Base-by-base conservation (phyloP, 1,284 basidiomycete genomes). In the Naganishia liquefaciens region DNA sequence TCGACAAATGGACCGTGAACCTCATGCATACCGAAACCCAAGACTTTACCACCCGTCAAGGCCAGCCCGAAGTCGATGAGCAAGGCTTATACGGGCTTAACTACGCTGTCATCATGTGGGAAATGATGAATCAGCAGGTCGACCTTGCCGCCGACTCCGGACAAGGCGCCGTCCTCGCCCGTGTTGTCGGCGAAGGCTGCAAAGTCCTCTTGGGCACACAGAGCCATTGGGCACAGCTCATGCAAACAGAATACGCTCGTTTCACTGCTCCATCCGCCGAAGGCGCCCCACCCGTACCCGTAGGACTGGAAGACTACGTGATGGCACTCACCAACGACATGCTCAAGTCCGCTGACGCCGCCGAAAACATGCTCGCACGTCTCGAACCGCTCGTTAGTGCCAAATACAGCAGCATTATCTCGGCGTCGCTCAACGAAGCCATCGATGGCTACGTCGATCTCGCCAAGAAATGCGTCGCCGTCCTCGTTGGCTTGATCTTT, bases 311-410 rank as follows among this genome's bases (percentile, higher is more conserved):
- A 66, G 95, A 98, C 80, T 99, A 99, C 79, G 87, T 90, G 74
- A 94, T 99, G 73, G 94, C 94, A 21, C 85, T 99, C n/a, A 94
- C 94, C 57, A 99, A 99, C 80, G 95, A 99, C 80, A 93, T 97
- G 79, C 88, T 99, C 80, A 95, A 94, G 78, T 90, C 88, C 4
- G 96, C 96, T 11, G 94, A 99, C 76, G 94, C 90, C 74, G 87
- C 89, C 11, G 95, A 99, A 80, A 85, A 87, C 1, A 83, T 99
- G 5, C 87, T 90, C 39, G 85, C 84, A 10, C 87, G 94, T 50
- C 82, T 99, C 37, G 95, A 98, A 79, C 86, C 89, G 3, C 85
- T 96, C 63, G 95, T 99, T 2, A 92, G 89, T 19, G 88, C 91
- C 72, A 98, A 98, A 80, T 98, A 99, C 79, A 85, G 88, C 63